Percentiles rank a stretch among this genome's conserved stretches.
phyloP scores from a whole-genome alignment of 106 monocot species.

The Acanthochlamys bracteata region DNA sequence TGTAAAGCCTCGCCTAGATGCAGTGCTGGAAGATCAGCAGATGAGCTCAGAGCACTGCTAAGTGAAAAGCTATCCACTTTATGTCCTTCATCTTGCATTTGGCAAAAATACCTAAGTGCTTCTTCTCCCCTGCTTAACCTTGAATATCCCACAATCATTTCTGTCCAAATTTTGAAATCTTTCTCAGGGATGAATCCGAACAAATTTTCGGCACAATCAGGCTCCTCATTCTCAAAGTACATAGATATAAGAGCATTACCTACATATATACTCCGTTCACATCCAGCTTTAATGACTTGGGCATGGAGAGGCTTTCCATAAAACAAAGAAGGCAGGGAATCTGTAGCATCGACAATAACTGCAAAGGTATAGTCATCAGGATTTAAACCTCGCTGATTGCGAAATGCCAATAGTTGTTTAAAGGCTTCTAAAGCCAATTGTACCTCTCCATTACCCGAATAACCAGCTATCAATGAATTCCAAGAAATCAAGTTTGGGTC shows the following conservation, averaged over 20 bases:
- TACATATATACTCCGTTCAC: conserved; percentile 41
- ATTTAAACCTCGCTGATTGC: not conserved
- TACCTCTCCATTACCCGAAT: conserved; percentile 19
- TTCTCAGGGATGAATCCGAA: conserved; percentile 37
- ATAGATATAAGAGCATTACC: conserved; percentile 62
- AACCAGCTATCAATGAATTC: conserved; percentile 47
- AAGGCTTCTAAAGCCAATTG: conserved; percentile 34
- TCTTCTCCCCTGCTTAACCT: conserved; percentile 49
- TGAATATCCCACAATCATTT: conserved; percentile 78
- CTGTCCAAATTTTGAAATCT: conserved; percentile 73
- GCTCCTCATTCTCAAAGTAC: conserved; percentile 75
- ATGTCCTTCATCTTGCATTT: conserved; percentile 58
- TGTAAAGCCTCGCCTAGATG: conserved; percentile 69
- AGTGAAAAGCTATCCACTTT: conserved; percentile 69
- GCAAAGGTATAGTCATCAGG: conserved; percentile 56
- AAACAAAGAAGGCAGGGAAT: conserved; percentile 27
- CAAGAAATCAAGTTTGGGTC: conserved; percentile 37
- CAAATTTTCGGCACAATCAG: conserved; percentile 30
- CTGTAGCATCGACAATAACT: conserved; percentile 29
- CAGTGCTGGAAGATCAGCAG: conserved; percentile 50
- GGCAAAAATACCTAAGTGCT: conserved; percentile 42
- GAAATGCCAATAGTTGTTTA: conserved; percentile 14
- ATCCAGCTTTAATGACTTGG: conserved; percentile 43
- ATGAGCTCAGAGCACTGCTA: conserved; percentile 62
- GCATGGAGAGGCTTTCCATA: conserved; percentile 75